A percentile compares a stretch with the other conserved stretches of the same genome.
Evolutionary conservation across 2,329 filamentous ascomycete species (phyloP).

Genomic region (Parafenestella ontariensis): DNA sequence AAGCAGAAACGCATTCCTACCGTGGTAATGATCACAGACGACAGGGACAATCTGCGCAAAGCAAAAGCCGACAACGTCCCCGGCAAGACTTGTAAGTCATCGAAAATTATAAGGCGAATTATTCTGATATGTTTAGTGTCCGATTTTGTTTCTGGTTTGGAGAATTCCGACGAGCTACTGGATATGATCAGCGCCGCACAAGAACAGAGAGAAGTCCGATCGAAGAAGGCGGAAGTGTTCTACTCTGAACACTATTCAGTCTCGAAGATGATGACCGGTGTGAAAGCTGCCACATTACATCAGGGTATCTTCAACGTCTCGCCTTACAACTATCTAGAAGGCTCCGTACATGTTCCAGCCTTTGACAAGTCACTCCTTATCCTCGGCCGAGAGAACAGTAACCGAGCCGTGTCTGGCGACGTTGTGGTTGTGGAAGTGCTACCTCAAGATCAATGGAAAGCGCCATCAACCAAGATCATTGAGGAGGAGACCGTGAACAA

Average conservation of each 20-base stretch:
- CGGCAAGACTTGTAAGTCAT: slow-evolving; percentile 62
- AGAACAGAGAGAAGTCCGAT: slow-evolving; percentile 69
- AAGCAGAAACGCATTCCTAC: slow-evolving; percentile 68
- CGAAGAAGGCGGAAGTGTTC: slow-evolving; percentile 73
- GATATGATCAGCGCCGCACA: slow-evolving; percentile 91
- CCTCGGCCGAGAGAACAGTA: slow-evolving; percentile 93
- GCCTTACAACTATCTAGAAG: slow-evolving; percentile 97
- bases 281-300: slow-evolving; percentile 87
- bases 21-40: slow-evolving; percentile 93
- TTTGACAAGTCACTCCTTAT: slow-evolving; percentile 90
- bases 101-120: background rate
- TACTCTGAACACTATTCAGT: slow-evolving; percentile 90
- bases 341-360: slow-evolving; percentile 84
- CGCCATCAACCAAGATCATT: slow-evolving; percentile 91
- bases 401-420: slow-evolving; percentile 90
- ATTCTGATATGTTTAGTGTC: slow-evolving; percentile 43
- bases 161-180: slow-evolving; percentile 82
- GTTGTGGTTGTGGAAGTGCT: slow-evolving; percentile 91
- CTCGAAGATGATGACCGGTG: slow-evolving; percentile 92
- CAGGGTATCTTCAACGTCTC: slow-evolving; percentile 97
- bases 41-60: slow-evolving; percentile 84
- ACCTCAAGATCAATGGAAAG: slow-evolving; percentile 95
- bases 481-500: slow-evolving; percentile 92
- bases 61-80: slow-evolving; percentile 77
- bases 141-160: slow-evolving; percentile 83